Evolutionary conservation across 169 alveolate species (phyloP), one percentile per base, ranked within the genome.

Genomic region (Plasmodium knowlesi): DNA sequence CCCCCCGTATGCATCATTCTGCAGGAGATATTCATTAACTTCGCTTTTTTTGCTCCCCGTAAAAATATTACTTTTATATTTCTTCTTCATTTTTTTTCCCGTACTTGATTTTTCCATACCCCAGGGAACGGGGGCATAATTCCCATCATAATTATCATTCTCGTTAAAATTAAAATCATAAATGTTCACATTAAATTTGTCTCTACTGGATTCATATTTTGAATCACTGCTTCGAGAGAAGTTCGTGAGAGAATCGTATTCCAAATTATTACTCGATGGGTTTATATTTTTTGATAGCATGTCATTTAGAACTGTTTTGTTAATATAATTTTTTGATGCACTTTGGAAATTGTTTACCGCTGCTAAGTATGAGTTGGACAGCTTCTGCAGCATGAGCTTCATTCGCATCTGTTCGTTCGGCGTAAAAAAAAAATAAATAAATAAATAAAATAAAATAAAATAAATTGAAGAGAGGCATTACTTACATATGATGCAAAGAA

Each of bases 101-200:
- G 46, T 41, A 22, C 43, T 16, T 12, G 16, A 39, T 19, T 32
- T 76, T 22, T 84, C 83, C 73, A 76, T 16, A 30, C 46, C 81
- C 80, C 19, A 2, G 22, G 41, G 57, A 16, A n/a, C 5, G 28
- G 43, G 57, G 39, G n/a, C 79, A 84, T 80, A 84, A 76, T 25
- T n/a, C 4, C 70, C 54, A 10, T 92, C 89, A 57, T 82, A 61
- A 76, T 92, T 71, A 1, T 92, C 93, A 76, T 94, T 83, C 37
- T 92, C 93, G 70, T 92, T 80, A 84, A 61, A 78, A 67, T 92
- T 92, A 67, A 74, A 86, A 83, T 92, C 94, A 73, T 92, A 86
- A 30, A 86, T 92, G 83, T 92, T 85, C 10, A 73, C 88, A 82
- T 83, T 92, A 37, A 78, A 70, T 39, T 37, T 95, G 80, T 83